Conservation (phyloP, 768 basidiomycete genomes). For the Suillus tomentosus region DNA sequence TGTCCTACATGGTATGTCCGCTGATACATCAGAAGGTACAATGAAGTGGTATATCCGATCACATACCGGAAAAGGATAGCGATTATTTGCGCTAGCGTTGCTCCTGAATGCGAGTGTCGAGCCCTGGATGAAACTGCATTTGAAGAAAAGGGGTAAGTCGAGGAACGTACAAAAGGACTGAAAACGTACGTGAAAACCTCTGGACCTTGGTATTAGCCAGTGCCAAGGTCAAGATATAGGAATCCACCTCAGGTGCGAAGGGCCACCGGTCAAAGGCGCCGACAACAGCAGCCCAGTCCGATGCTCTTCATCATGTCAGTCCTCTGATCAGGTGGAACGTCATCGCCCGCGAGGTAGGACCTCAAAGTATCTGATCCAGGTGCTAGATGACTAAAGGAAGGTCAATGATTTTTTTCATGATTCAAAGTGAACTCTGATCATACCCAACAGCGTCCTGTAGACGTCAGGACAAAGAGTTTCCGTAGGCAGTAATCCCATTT, state of each 20-base stretch:
- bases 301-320: slow-evolving; percentile 52
- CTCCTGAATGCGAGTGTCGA: slow-evolving; percentile 90
- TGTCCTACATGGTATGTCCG: slow-evolving; percentile 39
- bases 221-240: background rate
- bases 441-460: slow-evolving; percentile 65
- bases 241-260: slow-evolving; percentile 74
- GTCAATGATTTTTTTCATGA: background rate
- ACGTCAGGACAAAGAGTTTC: slow-evolving; percentile 75
- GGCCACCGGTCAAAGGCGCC: slow-evolving; percentile 86
- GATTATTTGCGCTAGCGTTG: slow-evolving; percentile 29
- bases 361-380: slow-evolving; percentile 67
- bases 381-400: slow-evolving; percentile 52
- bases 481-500: slow-evolving; percentile 87
- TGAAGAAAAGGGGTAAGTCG: slow-evolving; percentile 18
- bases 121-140: slow-evolving; percentile 40
- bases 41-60: slow-evolving; percentile 4
- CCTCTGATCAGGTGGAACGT: slow-evolving; percentile 41
- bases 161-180: background rate
- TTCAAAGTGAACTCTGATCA: slow-evolving; percentile 26
- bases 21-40: slow-evolving; percentile 8
- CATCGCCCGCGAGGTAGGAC: slow-evolving; percentile 44
- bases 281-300: slow-evolving; percentile 72
- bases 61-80: slow-evolving; percentile 73
- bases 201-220: slow-evolving; percentile 32
- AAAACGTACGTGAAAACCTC: slow-evolving; percentile 55